Percentiles rank a stretch among this genome's conserved stretches.
Evolutionary conservation across 192 early-diverging fungal species (phyloP).

Genomic region (Lunasporangiospora selenospora): DNA sequence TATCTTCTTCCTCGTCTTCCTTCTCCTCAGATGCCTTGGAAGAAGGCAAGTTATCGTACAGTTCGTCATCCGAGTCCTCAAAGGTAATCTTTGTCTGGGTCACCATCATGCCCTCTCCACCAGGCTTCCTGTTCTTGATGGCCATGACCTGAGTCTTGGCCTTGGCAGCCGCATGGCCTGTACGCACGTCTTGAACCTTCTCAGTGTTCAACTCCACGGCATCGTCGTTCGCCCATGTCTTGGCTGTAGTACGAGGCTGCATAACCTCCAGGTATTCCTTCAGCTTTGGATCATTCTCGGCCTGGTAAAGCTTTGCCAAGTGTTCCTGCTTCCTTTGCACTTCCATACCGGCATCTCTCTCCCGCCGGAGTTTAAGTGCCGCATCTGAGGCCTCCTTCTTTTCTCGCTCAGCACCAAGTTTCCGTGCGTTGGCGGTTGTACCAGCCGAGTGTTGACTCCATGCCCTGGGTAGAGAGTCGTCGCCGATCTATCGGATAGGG

Average conservation of each 20-base stretch:
- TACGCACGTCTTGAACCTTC: constrained; percentile 17
- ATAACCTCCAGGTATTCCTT: constrained; percentile 92
- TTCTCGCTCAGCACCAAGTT: constrained; percentile 51
- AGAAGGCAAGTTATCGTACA: constrained; percentile 74
- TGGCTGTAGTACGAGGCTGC: constrained; percentile 75
- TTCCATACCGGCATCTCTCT: constrained; percentile 44
- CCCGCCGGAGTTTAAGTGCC: constrained; percentile 28
- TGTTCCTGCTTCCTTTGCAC: constrained; percentile 57
- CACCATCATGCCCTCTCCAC: constrained; percentile 64
- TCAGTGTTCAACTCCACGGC: constrained; percentile 43
- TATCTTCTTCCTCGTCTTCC: constrained; percentile 46
- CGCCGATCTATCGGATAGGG: constrained; percentile 67
- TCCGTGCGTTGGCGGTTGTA: constrained; percentile 75
- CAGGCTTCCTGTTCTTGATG: constrained; percentile 61
- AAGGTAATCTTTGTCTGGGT: constrained; percentile 67
- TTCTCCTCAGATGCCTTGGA: constrained; percentile 52
- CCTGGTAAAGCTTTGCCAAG: constrained; percentile 54
- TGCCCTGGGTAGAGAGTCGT: constrained; percentile 80
- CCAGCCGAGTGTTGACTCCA: constrained; percentile 93
- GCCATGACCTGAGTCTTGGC: constrained; percentile 51
- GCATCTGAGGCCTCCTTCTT: constrained; percentile 41
- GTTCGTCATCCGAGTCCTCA: constrained; percentile 75
- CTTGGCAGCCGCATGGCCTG: constrained; percentile 38
- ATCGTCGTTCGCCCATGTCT: constrained; percentile 96
- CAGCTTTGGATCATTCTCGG: constrained; percentile 82